A percentile compares a stretch with the other conserved stretches of the same genome.
Evolutionary conservation across 257 asterid species (phyloP).

Genomic region (Ballota nigra): DNA sequence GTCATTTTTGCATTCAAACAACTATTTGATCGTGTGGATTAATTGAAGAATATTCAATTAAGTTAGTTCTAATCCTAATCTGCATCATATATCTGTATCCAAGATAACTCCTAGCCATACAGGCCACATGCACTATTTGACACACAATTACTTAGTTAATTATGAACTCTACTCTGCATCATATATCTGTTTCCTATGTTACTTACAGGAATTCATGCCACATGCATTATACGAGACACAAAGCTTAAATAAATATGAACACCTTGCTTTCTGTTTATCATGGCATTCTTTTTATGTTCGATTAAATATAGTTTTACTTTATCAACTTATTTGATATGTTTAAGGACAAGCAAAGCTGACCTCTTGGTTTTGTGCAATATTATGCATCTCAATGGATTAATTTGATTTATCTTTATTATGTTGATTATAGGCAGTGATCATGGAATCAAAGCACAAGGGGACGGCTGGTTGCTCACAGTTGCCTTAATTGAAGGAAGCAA

Average conservation of each 20-base stretch:
- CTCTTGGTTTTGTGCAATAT: neutral
- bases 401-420: slow-evolving; percentile 10
- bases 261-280: neutral
- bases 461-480: slow-evolving; percentile 96
- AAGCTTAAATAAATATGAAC: neutral
- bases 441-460: slow-evolving; percentile 94
- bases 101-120: neutral
- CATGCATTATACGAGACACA: neutral
- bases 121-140: no score
- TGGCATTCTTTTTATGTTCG: neutral
- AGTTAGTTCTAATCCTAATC: neutral
- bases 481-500: slow-evolving; percentile 86
- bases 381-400: slow-evolving; percentile 13
- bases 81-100: neutral
- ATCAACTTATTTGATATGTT: slow-evolving; percentile 5
- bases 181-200: slow-evolving; percentile 1
- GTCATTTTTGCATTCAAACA: slow-evolving; percentile 6
- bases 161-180: neutral
- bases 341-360: neutral
- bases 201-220: neutral
- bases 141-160: neutral
- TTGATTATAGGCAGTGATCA: slow-evolving; percentile 78
- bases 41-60: neutral
- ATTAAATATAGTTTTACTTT: neutral
- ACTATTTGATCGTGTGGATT: neutral